phyloP scores from a whole-genome alignment of 768 basidiomycete genomes.

The Pleurotus sapidus region DNA sequence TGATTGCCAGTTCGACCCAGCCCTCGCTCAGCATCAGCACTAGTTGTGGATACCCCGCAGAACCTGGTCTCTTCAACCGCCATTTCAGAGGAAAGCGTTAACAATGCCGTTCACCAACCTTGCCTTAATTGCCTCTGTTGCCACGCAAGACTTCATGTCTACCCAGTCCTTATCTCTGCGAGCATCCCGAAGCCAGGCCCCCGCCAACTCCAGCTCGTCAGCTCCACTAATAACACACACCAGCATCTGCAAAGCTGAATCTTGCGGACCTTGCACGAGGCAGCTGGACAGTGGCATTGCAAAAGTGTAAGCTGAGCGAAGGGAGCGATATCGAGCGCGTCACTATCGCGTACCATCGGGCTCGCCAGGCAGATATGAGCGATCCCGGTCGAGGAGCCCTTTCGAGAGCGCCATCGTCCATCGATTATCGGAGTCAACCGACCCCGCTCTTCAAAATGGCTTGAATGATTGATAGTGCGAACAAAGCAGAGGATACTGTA shows the following conservation, averaged over 20 bases:
- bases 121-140: too few species aligned
- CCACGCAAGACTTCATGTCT: too few species aligned
- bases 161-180: too few species aligned
- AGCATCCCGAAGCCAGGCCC: conserved; percentile 14
- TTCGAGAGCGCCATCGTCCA: conserved; percentile 11
- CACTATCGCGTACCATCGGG: conserved; percentile 12
- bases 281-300: conserved; percentile 18
- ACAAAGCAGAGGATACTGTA: too few species aligned
- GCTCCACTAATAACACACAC: conserved; percentile 16
- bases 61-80: too few species aligned
- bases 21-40: too few species aligned
- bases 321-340: conserved; percentile 12
- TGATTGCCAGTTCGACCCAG: too few species aligned
- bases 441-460: too few species aligned
- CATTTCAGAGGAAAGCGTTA: too few species aligned
- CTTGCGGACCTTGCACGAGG: conserved; percentile 11
- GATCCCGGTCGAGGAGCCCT: conserved; percentile 15
- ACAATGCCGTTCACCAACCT: too few species aligned
- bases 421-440: conserved; percentile 5
- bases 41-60: too few species aligned
- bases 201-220: conserved; percentile 6
- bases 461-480: too few species aligned
- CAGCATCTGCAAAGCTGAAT: conserved; percentile 9
- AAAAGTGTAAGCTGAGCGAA: conserved; percentile 17
- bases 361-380: conserved; percentile 18